These are phyloP conservation scores for Aphanocladium album DNA, from an alignment of 2,329 filamentous ascomycete species.

Conservation along the genomic window DNA sequence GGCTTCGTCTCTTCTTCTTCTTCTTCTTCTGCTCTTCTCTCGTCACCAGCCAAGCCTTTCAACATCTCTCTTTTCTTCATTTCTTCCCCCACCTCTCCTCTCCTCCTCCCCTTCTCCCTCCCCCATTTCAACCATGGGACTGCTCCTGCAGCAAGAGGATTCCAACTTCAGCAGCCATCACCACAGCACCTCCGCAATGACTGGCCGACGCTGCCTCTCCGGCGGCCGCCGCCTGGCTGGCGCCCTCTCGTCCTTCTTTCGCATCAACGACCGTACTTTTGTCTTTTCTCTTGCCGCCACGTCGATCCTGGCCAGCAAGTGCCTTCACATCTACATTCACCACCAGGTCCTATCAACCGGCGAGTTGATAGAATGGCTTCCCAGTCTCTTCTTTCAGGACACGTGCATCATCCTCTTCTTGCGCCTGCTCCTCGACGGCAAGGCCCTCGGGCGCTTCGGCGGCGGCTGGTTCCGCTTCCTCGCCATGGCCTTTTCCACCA, in stretches of 20 bases:
- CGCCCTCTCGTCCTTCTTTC: conserved; percentile 4
- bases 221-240: neutral
- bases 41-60: too few relatives aligned
- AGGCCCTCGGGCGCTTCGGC: conserved; percentile 3
- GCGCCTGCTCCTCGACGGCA: conserved; percentile 9
- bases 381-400: conserved; percentile 14
- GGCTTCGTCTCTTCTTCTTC: neutral
- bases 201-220: neutral
- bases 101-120: neutral
- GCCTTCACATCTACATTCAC: conserved; percentile 14
- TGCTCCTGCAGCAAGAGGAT: conserved; percentile 1
- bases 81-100: neutral
- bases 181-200: neutral
- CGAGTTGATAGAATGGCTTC: conserved; percentile 9
- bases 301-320: conserved; percentile 11
- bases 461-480: conserved; percentile 11
- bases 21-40: too few relatives aligned
- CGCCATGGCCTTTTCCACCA: neutral
- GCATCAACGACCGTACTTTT: conserved; percentile 11
- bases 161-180: neutral
- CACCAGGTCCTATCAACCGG: conserved; percentile 6
- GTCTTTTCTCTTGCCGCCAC: conserved; percentile 12
- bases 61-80: too few relatives aligned
- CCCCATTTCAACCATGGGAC: conserved; percentile 9
- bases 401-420: conserved; percentile 11